phyloP scores from a whole-genome alignment of 192 early-diverging fungal species.

The Mortierella claussenii region DNA sequence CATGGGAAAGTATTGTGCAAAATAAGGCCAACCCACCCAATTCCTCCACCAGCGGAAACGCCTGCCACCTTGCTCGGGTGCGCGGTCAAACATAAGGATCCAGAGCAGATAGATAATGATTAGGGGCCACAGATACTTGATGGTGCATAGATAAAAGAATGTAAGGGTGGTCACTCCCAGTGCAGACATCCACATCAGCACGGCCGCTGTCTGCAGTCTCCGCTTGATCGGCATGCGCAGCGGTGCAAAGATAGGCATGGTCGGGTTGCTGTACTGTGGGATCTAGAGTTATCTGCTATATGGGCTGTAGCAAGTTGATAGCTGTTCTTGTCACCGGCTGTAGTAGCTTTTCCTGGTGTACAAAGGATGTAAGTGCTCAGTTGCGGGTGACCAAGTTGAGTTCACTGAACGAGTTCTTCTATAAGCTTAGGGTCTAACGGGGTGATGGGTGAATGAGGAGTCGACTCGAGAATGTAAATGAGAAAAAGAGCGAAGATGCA shows the following conservation, averaged over 20 bases:
- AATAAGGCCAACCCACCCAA: constrained; percentile 77
- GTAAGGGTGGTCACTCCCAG: constrained; percentile 63
- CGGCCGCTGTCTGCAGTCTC: constrained; percentile 73
- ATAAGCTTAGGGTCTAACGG: no score
- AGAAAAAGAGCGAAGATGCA: no score
- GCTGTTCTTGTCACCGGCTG: no score
- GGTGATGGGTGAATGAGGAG: no score
- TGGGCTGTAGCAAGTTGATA: no score
- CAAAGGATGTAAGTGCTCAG: no score
- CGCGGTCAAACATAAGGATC: constrained; percentile 73
- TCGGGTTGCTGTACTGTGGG: no score
- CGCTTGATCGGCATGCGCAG: constrained; percentile 70
- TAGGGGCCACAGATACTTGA: constrained; percentile 65
- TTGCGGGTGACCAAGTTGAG: no score
- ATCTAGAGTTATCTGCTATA: no score
- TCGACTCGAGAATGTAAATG: no score
- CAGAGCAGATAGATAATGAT: constrained; percentile 82
- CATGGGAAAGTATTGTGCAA: constrained; percentile 85
- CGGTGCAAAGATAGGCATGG: constrained; percentile 71
- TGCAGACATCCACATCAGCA: constrained; percentile 70
- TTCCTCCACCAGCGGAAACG: constrained; percentile 59
- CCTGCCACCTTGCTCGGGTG: constrained; percentile 84
- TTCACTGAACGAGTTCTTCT: no score
- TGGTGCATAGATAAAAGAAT: constrained; percentile 71
- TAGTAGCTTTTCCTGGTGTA: no score